Evolutionary conservation across 257 asterid genomes (phyloP), one percentile per base, ranked within the genome.

Genomic region (Jacaranda mimosifolia): DNA sequence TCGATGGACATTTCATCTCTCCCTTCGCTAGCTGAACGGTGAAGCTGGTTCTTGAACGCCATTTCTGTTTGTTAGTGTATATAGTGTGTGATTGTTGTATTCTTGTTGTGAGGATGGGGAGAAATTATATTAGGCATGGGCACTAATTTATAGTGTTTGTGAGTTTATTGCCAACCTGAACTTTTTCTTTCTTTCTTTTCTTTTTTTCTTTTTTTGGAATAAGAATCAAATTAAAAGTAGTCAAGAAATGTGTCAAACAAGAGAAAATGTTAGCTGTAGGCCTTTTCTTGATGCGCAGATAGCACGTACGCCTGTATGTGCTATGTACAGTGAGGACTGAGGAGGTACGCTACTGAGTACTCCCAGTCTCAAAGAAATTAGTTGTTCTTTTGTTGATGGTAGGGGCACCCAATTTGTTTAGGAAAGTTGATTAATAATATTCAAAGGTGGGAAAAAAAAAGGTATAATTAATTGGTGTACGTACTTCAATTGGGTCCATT

Each of bases 1-100:
- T 86, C 85, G 0, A 72, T 14, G n/a, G 59, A 72, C 82, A 86
- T 78, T 12, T 73, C 84, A 0, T 56, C 0, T 40, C 80, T 80
- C 0, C 81, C 87, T 59, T 85, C 77, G 7, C 40, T 55, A 0
- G 60, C 63, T 43, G 32, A 1, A 42, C 58, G 46, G 65, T 26
- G 32, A 0, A 3, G 19, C 4, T 1, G 52, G 52, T 40, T 7
- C 45, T 40, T 4, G 45, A 40, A 40, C 2, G 45, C 5, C 45
- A 40, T 40, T 40, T 40, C 45, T 40, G 3, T 0, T 7, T 40
- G 45, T 40, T 40, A 1, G 5, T 40, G 45, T 40, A 40, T 40
- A 39, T 39, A 39, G 6, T 40, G 45, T 40, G 45, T 40, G 45
- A 7, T 40, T 40, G 45, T 40, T 40, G 45, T 40, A 7, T 57